These are phyloP conservation scores for Xylariaceae sp. DNA, from an alignment of 2,329 filamentous ascomycete species.

Conservation along the genomic window DNA sequence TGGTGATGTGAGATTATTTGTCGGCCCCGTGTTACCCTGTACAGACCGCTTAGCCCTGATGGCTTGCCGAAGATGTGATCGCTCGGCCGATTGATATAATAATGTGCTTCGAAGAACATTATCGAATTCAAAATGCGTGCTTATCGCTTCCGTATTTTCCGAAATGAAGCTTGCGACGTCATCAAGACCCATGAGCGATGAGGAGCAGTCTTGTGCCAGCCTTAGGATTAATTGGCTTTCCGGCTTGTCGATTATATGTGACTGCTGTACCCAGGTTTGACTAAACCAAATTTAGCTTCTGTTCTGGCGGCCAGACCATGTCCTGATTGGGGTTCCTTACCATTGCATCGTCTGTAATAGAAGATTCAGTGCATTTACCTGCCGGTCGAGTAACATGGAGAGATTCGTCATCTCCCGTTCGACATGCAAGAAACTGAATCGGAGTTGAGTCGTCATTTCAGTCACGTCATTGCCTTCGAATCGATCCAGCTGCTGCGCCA, in stretches of 20 bases:
- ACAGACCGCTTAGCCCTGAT: conserved; percentile 1
- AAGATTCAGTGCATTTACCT: too few relatives aligned
- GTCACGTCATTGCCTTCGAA: not conserved
- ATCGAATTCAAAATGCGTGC: conserved; percentile 19
- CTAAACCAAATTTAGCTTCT: conserved; percentile 7
- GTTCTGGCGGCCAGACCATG: conserved; percentile 6
- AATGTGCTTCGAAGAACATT: conserved; percentile 6
- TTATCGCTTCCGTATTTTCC: conserved; percentile 13
- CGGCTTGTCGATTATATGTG: conserved; percentile 1
- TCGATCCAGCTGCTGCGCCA: conserved; percentile 12
- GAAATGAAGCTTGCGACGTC: conserved; percentile 17
- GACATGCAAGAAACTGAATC: conserved; percentile 13
- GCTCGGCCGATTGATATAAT: conserved; percentile 15
- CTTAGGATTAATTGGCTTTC: conserved; percentile 16
- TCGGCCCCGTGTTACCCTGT: too few relatives aligned
- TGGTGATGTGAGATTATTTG: too few relatives aligned
- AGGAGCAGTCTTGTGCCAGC: conserved; percentile 17
- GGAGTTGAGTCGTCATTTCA: conserved; percentile 6
- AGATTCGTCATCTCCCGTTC: conserved; percentile 20
- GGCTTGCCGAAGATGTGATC: conserved; percentile 11
- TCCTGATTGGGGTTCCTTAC: too few relatives aligned
- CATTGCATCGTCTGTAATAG: too few relatives aligned
- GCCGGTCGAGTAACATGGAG: conserved; percentile 20
- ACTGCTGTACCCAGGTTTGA: conserved; percentile 14
- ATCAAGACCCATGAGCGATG: conserved; percentile 16